Percentiles rank a stretch among this genome's conserved stretches.
Evolutionary conservation across 768 basidiomycete genomes (phyloP).

Genomic region (Tylopilus cervinicoccineus): DNA sequence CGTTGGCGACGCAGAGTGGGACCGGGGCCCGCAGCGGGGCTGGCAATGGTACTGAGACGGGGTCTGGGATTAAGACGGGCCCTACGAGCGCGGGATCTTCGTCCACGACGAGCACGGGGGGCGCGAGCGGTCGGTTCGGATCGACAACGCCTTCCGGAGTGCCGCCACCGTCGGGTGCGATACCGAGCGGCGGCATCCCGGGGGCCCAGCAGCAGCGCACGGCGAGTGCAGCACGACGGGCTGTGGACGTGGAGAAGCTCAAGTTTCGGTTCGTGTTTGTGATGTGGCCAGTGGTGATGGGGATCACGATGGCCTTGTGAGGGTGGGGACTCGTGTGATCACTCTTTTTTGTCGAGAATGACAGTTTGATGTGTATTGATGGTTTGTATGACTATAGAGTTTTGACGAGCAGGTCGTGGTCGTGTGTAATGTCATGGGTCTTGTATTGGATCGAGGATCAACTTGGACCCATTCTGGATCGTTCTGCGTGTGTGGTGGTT

Average conservation of each 20-base stretch:
- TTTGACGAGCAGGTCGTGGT: background rate
- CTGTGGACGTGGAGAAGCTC: slow-evolving; percentile 32
- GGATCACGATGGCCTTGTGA: slow-evolving; percentile 52
- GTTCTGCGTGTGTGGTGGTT: too few species aligned
- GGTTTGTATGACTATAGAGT: background rate
- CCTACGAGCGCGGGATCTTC: slow-evolving; percentile 3
- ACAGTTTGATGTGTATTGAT: slow-evolving; percentile 1
- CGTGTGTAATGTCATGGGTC: too few species aligned
- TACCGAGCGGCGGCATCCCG: background rate
- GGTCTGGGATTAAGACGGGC: slow-evolving; percentile 5
- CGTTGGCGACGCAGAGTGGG: slow-evolving; percentile 7
- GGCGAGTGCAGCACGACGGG: slow-evolving; percentile 21
- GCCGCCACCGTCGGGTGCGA: slow-evolving; percentile 10
- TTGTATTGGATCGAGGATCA: too few species aligned
- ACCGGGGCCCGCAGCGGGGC: background rate
- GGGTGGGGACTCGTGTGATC: background rate
- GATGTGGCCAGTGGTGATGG: slow-evolving; percentile 54
- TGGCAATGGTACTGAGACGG: background rate
- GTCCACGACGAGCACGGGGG: slow-evolving; percentile 1
- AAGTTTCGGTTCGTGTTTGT: slow-evolving; percentile 49
- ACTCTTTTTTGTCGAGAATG: background rate
- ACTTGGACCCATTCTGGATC: too few species aligned
- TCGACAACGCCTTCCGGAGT: slow-evolving; percentile 2
- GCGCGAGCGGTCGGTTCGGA: background rate
- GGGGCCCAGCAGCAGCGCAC: slow-evolving; percentile 2